phyloP scores from a whole-genome alignment of 164 flowering plant genomes.

The Hamamelis virginiana region DNA sequence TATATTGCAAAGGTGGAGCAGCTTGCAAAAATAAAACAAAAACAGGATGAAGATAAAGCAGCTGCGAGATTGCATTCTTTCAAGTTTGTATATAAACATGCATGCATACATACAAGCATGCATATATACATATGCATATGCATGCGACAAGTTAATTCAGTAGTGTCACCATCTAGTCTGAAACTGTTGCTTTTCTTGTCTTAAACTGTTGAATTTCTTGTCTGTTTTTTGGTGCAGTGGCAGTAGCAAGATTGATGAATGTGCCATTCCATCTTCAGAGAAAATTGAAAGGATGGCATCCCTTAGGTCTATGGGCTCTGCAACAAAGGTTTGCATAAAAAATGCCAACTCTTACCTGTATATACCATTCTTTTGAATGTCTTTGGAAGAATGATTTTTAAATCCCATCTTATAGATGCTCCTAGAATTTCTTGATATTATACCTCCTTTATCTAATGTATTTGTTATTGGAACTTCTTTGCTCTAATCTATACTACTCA shows the following conservation, averaged over 20 bases:
- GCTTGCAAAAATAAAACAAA: conserved; percentile 56
- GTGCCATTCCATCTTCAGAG: conserved; percentile 26
- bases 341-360: not conserved
- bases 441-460: not conserved
- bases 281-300: conserved; percentile 41
- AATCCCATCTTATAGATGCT: not conserved
- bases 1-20: conserved; percentile 55
- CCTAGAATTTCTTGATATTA: not conserved
- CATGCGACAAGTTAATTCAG: not conserved
- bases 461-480: not conserved
- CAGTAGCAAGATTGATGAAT: conserved; percentile 28
- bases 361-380: not conserved
- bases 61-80: conserved; percentile 71
- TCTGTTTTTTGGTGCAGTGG: conserved; percentile 28
- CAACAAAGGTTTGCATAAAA: conserved; percentile 27
- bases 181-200: not conserved
- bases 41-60: conserved; percentile 82
- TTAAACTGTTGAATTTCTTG: not conserved
- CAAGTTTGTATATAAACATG: conserved; percentile 43
- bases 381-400: not conserved
- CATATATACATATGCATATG: not conserved
- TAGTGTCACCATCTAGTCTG: not conserved
- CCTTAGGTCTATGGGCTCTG: conserved; percentile 38
- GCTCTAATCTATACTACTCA: not conserved
- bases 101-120: too few relatives aligned